Percentiles rank a stretch among this genome's conserved stretches.
These are phyloP conservation scores for Cladobotryum mycophilum DNA, from an alignment of 2,329 filamentous ascomycete species.

Conservation along the genomic window DNA sequence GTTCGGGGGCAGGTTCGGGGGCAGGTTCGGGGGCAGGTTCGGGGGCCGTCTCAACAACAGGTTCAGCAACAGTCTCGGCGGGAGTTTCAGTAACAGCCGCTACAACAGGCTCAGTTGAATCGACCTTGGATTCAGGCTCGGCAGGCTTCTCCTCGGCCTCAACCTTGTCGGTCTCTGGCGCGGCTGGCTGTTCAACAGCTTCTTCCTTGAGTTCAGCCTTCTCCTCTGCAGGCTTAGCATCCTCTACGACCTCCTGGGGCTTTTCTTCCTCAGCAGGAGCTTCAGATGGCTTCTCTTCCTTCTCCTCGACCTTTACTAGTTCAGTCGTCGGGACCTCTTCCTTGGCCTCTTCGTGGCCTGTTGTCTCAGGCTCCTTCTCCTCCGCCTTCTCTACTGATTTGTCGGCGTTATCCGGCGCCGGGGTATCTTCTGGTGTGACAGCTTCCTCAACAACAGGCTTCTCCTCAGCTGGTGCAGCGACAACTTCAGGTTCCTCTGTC, in stretches of 20 bases:
- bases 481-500: constrained; percentile 2
- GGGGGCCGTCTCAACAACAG: constrained; percentile 6
- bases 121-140: constrained; percentile 8
- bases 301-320: neutral
- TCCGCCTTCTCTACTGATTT: constrained; percentile 1
- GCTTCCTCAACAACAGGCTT: neutral
- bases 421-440: neutral
- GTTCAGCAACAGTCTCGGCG: constrained; percentile 6
- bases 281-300: constrained; percentile 1
- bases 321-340: constrained; percentile 1
- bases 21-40: constrained; percentile 1
- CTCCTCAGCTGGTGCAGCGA: neutral
- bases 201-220: neutral
- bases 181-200: neutral
- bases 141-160: constrained; percentile 3
- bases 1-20: constrained; percentile 4
- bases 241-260: neutral
- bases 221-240: neutral
- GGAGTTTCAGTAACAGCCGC: constrained; percentile 3
- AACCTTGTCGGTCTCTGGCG: neutral
- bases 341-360: constrained; percentile 4
- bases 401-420: no score
- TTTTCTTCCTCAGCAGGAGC: neutral
- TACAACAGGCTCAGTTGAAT: neutral
- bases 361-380: constrained; percentile 11